Evolutionary conservation across 2,329 filamentous ascomycete species (phyloP).

Genomic region (Talaromyces atroroseus): DNA sequence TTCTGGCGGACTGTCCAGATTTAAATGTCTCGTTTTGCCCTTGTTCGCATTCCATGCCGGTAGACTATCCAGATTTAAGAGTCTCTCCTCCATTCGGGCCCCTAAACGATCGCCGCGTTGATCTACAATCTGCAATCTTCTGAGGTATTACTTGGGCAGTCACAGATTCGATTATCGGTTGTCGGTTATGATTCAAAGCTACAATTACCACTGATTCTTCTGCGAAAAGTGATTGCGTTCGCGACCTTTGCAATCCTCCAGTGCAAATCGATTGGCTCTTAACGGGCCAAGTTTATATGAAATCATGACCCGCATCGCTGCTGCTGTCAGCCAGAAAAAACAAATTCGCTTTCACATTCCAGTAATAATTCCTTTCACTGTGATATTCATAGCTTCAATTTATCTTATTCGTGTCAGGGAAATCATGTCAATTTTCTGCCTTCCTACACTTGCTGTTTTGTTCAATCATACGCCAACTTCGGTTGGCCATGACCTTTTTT

Average conservation of each 20-base stretch:
- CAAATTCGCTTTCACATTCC: slow-evolving; percentile 22
- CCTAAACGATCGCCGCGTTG: not conserved
- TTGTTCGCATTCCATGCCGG: not conserved
- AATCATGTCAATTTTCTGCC: not conserved
- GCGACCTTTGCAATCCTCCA: not conserved
- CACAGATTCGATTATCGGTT: not conserved
- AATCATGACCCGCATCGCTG: slow-evolving; percentile 8
- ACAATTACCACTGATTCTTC: not conserved
- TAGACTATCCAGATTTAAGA: not conserved
- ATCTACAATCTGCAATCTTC: slow-evolving; percentile 4
- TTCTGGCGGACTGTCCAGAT: not conserved
- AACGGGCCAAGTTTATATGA: not conserved
- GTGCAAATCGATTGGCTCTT: not conserved
- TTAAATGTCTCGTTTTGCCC: not conserved
- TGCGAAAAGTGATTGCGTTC: not conserved
- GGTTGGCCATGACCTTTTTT: not conserved
- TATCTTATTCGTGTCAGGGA: not conserved
- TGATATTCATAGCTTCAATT: not conserved
- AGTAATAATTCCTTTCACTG: slow-evolving; percentile 17
- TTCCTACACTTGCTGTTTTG: not conserved
- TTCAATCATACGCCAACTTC: not conserved
- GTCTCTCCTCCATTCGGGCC: not conserved
- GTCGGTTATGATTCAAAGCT: not conserved
- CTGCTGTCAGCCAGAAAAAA: slow-evolving; percentile 7
- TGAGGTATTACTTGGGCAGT: not conserved